These are phyloP conservation scores for Fulvia fulva DNA, from an alignment of 2,329 filamentous ascomycete species.

Conservation along the genomic window DNA sequence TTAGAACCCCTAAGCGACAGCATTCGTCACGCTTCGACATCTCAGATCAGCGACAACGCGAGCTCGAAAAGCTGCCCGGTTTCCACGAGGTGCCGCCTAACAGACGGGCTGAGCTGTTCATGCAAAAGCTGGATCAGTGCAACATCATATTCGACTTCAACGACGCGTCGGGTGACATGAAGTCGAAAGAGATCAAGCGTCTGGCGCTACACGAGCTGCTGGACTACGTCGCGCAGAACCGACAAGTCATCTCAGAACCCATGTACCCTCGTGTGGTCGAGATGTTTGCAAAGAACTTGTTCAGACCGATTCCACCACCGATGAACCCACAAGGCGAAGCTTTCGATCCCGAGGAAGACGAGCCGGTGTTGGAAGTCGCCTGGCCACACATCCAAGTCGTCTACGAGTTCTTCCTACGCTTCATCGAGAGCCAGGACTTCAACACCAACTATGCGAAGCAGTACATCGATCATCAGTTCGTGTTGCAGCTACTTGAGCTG, in stretches of 20 bases:
- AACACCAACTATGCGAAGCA: constrained; percentile 99
- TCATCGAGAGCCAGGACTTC: constrained; percentile 99
- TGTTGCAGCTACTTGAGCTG: constrained; percentile 88
- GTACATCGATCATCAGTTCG: constrained; percentile 97
- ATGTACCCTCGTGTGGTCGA: constrained; percentile 99
- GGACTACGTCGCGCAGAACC: constrained; percentile 97
- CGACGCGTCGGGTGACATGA: constrained; percentile 96
- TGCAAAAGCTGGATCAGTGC: constrained; percentile 99
- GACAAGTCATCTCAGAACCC: constrained; percentile 95
- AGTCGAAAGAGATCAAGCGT: constrained; percentile 98
- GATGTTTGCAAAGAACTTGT: constrained; percentile 99
- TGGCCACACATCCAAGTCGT: constrained; percentile 99
- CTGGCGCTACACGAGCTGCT: constrained; percentile 91
- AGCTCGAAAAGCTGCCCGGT: constrained; percentile 93
- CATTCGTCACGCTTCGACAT: constrained; percentile 98
- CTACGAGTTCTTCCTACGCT: constrained; percentile 97
- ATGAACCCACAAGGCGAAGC: constrained; percentile 98
- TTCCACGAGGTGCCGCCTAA: constrained; percentile 98
- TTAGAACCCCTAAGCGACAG: constrained; percentile 91
- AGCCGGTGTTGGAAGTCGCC: constrained; percentile 94
- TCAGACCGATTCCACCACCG: constrained; percentile 92
- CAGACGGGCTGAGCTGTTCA: constrained; percentile 91
- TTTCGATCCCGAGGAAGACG: constrained; percentile 97
- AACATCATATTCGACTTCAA: constrained; percentile 99
- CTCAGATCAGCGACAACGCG: constrained; percentile 80